These are phyloP conservation scores for Moesziomyces globuligerus DNA, from an alignment of 1,284 basidiomycete species.

Conservation along the genomic window DNA sequence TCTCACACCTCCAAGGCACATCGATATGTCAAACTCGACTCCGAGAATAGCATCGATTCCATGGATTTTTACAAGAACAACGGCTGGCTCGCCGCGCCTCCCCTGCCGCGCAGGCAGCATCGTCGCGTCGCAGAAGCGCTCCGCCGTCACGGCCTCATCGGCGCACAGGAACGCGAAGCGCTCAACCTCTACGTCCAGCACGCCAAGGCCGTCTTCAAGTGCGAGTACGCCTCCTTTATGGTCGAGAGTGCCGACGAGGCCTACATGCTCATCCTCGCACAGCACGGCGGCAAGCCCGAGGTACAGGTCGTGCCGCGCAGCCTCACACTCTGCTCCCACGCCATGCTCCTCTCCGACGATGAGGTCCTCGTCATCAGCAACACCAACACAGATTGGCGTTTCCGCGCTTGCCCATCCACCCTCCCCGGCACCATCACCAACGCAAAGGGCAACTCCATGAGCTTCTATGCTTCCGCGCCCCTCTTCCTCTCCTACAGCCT, in stretches of 20 bases:
- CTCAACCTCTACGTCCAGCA: conserved; percentile 37
- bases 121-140: conserved; percentile 23
- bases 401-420: conserved; percentile 35
- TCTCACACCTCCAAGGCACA: conserved; percentile 7
- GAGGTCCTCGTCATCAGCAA: conserved; percentile 47
- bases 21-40: conserved; percentile 33
- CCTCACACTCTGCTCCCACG: conserved; percentile 47
- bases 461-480: conserved; percentile 56
- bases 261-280: conserved; percentile 44
- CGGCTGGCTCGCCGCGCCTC: conserved; percentile 49
- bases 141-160: conserved; percentile 29
- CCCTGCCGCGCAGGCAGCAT: conserved; percentile 25
- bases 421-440: conserved; percentile 28
- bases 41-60: conserved; percentile 19
- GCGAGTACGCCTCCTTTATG: conserved; percentile 46
- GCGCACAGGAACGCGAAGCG: conserved; percentile 29
- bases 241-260: conserved; percentile 35
- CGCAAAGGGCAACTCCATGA: conserved; percentile 34
- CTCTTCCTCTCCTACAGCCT: conserved; percentile 37
- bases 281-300: conserved; percentile 23
- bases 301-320: conserved; percentile 19
- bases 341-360: conserved; percentile 50
- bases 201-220: conserved; percentile 46
- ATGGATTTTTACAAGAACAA: conserved; percentile 33
- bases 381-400: conserved; percentile 51